Conservation (phyloP, 2,329 filamentous ascomycete genomes). For the Sphaerostilbella broomeana region DNA sequence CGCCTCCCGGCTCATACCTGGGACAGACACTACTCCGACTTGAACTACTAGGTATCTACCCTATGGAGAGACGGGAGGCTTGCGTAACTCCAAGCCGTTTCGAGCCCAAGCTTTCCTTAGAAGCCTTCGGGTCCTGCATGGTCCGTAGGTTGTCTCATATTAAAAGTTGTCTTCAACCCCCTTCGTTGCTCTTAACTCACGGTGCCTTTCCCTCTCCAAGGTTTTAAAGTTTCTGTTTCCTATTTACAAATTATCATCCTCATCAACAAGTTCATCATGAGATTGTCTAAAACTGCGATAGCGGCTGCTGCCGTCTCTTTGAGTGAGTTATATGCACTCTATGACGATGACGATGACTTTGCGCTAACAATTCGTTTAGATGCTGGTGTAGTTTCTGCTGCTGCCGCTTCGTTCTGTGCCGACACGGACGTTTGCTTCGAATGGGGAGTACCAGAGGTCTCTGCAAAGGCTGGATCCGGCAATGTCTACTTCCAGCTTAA, state of each 20-base stretch:
- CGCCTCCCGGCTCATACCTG: too few relatives aligned
- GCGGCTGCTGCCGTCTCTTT: slow-evolving; percentile 13
- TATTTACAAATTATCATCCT: too few relatives aligned
- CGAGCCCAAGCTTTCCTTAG: too few relatives aligned
- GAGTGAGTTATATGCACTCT: slow-evolving; percentile 12
- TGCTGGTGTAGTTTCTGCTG: slow-evolving; percentile 18
- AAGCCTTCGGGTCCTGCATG: too few relatives aligned
- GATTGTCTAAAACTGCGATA: slow-evolving; percentile 6
- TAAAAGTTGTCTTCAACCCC: slow-evolving; percentile 1
- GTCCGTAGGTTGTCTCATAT: too few relatives aligned
- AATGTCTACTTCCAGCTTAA: slow-evolving; percentile 56
- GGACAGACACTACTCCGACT: too few relatives aligned
- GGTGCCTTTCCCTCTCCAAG: background rate
- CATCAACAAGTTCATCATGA: slow-evolving; percentile 10
- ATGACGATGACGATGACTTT: background rate
- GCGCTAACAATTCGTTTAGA: slow-evolving; percentile 15
- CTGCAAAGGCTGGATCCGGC: slow-evolving; percentile 41
- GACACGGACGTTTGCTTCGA: slow-evolving; percentile 44
- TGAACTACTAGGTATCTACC: slow-evolving; percentile 1
- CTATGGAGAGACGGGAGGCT: background rate
- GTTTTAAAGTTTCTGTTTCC: background rate
- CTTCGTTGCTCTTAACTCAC: too few relatives aligned
- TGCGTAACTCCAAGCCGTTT: too few relatives aligned
- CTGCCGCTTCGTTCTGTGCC: slow-evolving; percentile 35
- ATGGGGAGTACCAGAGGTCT: slow-evolving; percentile 47